Evolutionary conservation across 2,329 filamentous ascomycete species (phyloP).

Genomic region (Teratosphaeria nubilosa): DNA sequence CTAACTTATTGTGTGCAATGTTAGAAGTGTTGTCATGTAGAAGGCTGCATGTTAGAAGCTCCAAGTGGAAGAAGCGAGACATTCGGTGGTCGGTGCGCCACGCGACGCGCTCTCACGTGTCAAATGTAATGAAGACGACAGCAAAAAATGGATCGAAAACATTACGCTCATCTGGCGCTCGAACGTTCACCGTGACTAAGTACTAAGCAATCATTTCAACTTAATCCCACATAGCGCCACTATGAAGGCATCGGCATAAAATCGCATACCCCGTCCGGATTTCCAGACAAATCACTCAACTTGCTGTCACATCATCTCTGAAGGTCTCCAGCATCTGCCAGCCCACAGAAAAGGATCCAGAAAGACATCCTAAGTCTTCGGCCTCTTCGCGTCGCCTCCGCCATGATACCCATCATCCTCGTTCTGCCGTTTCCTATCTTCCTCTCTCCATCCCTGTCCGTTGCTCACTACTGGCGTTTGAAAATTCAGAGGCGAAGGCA

Average conservation of each 20-base stretch:
- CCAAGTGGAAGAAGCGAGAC: background rate
- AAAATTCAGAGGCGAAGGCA: constrained; percentile 88
- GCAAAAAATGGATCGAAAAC: background rate
- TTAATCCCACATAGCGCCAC: background rate
- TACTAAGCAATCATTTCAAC: too few species aligned
- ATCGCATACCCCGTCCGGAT: too few species aligned
- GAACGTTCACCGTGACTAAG: background rate
- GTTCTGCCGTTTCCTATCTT: constrained; percentile 27
- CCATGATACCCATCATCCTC: constrained; percentile 25
- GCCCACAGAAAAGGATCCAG: background rate
- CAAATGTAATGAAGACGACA: too few species aligned
- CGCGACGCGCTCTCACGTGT: background rate
- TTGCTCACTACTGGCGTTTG: constrained; percentile 58
- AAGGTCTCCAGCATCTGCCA: background rate
- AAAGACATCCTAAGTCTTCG: constrained; percentile 3
- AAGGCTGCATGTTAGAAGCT: background rate
- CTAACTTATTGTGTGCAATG: too few species aligned
- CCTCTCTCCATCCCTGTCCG: constrained; percentile 35
- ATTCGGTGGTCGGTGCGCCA: background rate
- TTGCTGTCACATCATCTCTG: background rate
- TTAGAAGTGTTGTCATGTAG: too few species aligned
- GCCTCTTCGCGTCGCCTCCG: constrained; percentile 12
- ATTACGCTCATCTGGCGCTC: background rate
- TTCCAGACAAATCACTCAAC: background rate
- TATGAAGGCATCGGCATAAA: background rate